Evolutionary conservation across 192 early-diverging fungal species (phyloP).

Genomic region (Backusella sp.): DNA sequence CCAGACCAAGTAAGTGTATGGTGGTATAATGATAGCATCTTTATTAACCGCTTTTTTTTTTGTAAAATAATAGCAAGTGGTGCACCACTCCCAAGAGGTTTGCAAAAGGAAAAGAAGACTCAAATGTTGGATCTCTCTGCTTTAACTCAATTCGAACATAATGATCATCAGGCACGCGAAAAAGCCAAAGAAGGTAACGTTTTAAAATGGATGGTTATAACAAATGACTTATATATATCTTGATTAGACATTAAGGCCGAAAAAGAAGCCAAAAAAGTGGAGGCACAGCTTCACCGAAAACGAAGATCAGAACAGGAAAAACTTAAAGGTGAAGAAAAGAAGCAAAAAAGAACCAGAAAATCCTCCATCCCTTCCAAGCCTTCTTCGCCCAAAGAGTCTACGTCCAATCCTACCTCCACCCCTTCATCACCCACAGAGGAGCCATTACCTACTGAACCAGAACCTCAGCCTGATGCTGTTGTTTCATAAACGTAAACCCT

Average conservation of each 20-base stretch:
- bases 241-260: conserved; percentile 3
- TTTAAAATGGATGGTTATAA: background rate
- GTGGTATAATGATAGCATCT: background rate
- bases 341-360: background rate
- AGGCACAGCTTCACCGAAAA: background rate
- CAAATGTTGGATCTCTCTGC: conserved; percentile 32
- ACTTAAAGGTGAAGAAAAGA: background rate
- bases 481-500: background rate
- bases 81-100: conserved; percentile 16
- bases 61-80: conserved; percentile 1
- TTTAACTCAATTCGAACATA: conserved; percentile 20
- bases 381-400: background rate
- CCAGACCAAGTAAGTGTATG: conserved; percentile 10
- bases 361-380: background rate
- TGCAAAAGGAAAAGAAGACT: conserved; percentile 14
- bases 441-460: background rate
- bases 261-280: background rate
- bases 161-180: conserved; percentile 7
- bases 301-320: background rate
- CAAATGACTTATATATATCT: background rate
- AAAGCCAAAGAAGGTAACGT: conserved; percentile 1
- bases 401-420: background rate
- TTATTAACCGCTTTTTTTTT: conserved; percentile 1
- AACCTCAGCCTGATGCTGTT: background rate
- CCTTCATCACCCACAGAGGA: background rate